These are phyloP conservation scores for Fusarium compactum DNA, from an alignment of 2,329 filamentous ascomycete species.

Conservation along the genomic window DNA sequence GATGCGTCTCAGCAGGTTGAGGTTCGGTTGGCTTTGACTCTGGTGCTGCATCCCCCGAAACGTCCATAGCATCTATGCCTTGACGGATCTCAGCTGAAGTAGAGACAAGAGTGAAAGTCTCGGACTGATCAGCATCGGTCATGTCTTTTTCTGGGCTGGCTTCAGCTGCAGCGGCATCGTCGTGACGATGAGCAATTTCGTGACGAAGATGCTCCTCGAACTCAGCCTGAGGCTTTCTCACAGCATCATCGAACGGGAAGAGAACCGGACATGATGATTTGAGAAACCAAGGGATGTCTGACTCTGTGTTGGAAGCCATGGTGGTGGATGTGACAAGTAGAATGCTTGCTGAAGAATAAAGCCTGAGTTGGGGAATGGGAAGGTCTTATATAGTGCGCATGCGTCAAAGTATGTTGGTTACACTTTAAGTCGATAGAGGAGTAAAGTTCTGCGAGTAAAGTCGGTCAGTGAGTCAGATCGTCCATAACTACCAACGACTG, in stretches of 20 bases:
- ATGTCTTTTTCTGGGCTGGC: slow-evolving; percentile 15
- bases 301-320: slow-evolving; percentile 41
- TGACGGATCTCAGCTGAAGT: slow-evolving; percentile 44
- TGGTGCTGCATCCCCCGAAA: slow-evolving; percentile 14
- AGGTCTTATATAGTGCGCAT: slow-evolving; percentile 21
- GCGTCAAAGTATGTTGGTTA: neutral
- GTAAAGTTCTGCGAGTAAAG: neutral
- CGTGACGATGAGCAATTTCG: slow-evolving; percentile 41
- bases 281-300: slow-evolving; percentile 54
- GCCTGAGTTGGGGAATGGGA: neutral
- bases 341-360: neutral
- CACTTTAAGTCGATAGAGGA: neutral
- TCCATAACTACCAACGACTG: neutral
- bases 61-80: slow-evolving; percentile 24
- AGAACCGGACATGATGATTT: slow-evolving; percentile 54
- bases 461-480: slow-evolving; percentile 37
- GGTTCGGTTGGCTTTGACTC: slow-evolving; percentile 1
- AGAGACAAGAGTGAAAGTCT: slow-evolving; percentile 47
- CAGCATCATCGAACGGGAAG: slow-evolving; percentile 53
- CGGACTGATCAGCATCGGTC: slow-evolving; percentile 35
- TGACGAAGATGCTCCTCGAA: slow-evolving; percentile 51
- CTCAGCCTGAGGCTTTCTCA: slow-evolving; percentile 49
- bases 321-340: neutral
- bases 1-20: slow-evolving; percentile 25
- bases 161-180: slow-evolving; percentile 5